Base-by-base conservation (phyloP, 2,329 filamentous ascomycete genomes). In the Dactylellina cionopaga region DNA sequence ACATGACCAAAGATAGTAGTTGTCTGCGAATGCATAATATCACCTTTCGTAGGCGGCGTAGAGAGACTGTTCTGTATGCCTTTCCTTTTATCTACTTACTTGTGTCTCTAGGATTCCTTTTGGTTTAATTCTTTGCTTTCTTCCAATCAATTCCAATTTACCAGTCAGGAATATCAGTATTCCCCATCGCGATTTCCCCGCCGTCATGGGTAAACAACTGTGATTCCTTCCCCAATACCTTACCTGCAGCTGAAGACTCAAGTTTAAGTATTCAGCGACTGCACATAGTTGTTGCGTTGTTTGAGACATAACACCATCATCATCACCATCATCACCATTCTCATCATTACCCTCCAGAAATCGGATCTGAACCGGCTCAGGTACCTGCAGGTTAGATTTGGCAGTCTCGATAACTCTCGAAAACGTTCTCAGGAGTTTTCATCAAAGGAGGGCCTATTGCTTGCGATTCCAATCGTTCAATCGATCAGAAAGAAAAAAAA, bases 1-100 rank as follows among this genome's bases (percentile, higher is more conserved):
- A 71, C 66, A 64, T 71, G 66, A 71, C 66, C 66, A 71, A 71
- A 71, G 66, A 71, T 71, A 71, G 66, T 33, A 64, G 58, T 71
- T 71, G 66, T 71, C 66, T 64, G 66, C 66, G 66, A 64, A 71
- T 56, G 66, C 66, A 63, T 64, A 71, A 70, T 70, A 60, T 71
- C 66, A 71, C 66, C 66, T 71, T 71, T 71, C 66, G 66, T 58
- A 58, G 66, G 47, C 66, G 65, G 65, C 65, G 65, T 31, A 69
- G 39, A 60, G 27, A 62, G 47, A n/a, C n/a, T n/a, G n/a, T n/a
- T n/a, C n/a, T n/a, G n/a, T 31, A 55, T 56, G 39, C 51, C 33
- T 71, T 63, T 41, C 59, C 66, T 54, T 64, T 71, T 71, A 64
- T 71, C 52, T 64, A 33, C 51, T n/a, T n/a, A n/a, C n/a, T 43